Percentiles rank a stretch among this genome's conserved stretches.
phyloP scores from a whole-genome alignment of 768 basidiomycete species.

The Ramaria sp. region DNA sequence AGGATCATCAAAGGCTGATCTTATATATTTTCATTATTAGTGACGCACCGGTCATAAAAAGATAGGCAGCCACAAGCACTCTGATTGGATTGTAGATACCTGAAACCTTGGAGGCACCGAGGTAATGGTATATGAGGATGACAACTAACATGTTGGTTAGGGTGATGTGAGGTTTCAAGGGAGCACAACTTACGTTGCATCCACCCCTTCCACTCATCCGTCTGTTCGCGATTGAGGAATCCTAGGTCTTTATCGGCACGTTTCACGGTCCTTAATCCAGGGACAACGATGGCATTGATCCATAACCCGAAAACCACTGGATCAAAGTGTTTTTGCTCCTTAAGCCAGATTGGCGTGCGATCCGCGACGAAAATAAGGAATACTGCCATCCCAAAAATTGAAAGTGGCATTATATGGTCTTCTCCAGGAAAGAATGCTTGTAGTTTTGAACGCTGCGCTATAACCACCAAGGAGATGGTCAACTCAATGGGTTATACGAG shows the following conservation, averaged over 20 bases:
- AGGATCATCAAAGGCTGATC: not conserved
- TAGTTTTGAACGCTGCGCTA: not conserved
- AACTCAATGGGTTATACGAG: slow-evolving; percentile 7
- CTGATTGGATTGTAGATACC: slow-evolving; percentile 92
- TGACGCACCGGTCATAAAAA: slow-evolving; percentile 20
- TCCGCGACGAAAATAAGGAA: slow-evolving; percentile 71
- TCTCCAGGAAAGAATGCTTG: slow-evolving; percentile 22
- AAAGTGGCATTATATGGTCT: slow-evolving; percentile 32
- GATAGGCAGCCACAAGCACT: slow-evolving; percentile 77
- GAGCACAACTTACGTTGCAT: slow-evolving; percentile 69
- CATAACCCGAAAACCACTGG: slow-evolving; percentile 56
- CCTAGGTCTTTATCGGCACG: slow-evolving; percentile 74
- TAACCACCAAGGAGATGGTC: not conserved
- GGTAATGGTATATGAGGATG: slow-evolving; percentile 88
- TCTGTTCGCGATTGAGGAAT: slow-evolving; percentile 85
- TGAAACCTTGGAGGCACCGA: slow-evolving; percentile 80
- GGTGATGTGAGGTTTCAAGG: not conserved
- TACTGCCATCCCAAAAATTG: slow-evolving; percentile 57
- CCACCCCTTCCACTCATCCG: slow-evolving; percentile 98
- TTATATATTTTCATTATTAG: not conserved
- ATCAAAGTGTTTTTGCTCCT: slow-evolving; percentile 81
- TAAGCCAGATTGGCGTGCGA: slow-evolving; percentile 78
- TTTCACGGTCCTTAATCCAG: slow-evolving; percentile 57
- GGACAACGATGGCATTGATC: slow-evolving; percentile 37
- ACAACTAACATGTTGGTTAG: slow-evolving; percentile 38